Conservation (phyloP, 441 rosid genomes). For the Croton setiger region DNA sequence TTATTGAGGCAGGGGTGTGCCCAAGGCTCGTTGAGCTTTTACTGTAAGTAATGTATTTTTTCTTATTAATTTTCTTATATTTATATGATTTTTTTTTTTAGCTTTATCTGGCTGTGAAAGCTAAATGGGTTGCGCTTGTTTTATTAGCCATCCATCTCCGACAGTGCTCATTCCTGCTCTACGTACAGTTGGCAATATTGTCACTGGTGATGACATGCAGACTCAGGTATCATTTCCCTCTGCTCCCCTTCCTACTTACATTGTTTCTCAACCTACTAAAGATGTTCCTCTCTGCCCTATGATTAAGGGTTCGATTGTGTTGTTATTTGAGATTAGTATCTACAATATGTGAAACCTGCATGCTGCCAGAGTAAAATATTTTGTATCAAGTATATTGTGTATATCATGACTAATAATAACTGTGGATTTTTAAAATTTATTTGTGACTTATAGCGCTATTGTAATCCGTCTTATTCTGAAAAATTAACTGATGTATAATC, state of each 20-base stretch:
- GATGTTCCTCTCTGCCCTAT: neutral
- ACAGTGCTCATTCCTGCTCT: constrained; percentile 81
- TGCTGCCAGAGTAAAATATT: neutral
- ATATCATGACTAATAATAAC: neutral
- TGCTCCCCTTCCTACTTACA: neutral
- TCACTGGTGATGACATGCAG: constrained; percentile 83
- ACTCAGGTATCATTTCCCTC: constrained; percentile 43
- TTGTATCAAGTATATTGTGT: neutral
- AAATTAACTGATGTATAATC: neutral
- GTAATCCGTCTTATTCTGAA: neutral
- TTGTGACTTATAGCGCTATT: neutral
- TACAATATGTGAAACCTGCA: neutral
- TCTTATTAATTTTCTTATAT: neutral
- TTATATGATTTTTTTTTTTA: neutral
- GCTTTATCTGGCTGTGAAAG: neutral
- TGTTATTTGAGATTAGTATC: neutral
- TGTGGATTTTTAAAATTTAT: neutral
- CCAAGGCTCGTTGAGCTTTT: constrained; percentile 67
- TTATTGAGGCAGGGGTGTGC: constrained; percentile 61
- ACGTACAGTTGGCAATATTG: constrained; percentile 74
- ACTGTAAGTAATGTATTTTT: constrained; percentile 36
- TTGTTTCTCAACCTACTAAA: neutral
- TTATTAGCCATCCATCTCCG: constrained; percentile 63
- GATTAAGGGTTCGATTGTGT: neutral
- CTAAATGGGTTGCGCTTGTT: constrained; percentile 10